These are phyloP conservation scores for Arctium minus DNA, from an alignment of 129 eudicot species.

Conservation along the genomic window DNA sequence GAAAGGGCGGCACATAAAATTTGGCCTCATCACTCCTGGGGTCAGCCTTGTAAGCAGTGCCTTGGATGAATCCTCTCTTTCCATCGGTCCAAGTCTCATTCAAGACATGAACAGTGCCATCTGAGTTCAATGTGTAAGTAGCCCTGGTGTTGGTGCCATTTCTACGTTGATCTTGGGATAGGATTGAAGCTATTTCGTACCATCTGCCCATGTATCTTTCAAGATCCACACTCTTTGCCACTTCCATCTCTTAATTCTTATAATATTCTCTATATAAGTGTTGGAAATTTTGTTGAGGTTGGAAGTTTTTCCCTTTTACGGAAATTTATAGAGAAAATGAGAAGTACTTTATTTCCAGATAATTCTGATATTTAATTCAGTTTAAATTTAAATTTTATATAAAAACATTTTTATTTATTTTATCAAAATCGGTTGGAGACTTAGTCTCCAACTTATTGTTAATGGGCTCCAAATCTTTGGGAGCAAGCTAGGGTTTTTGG, in stretches of 20 bases:
- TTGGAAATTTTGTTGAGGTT: too few species aligned
- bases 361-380: too few species aligned
- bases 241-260: constrained; percentile 52
- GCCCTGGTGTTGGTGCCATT: constrained; percentile 73
- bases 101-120: constrained; percentile 67
- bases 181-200: constrained; percentile 92
- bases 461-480: too few species aligned
- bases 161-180: constrained; percentile 64
- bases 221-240: constrained; percentile 64
- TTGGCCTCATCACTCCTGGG: constrained; percentile 83
- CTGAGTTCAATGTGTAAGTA: constrained; percentile 61
- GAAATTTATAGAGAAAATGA: too few species aligned
- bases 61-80: constrained; percentile 70
- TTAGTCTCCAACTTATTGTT: too few species aligned
- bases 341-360: too few species aligned
- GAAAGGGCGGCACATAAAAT: constrained; percentile 82
- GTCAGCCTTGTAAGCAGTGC: constrained; percentile 77
- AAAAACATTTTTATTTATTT: too few species aligned
- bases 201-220: constrained; percentile 80
- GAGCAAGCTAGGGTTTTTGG: too few species aligned
- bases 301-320: too few species aligned
- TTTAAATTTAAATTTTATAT: too few species aligned
- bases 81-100: constrained; percentile 88
- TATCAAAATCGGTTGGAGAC: too few species aligned
- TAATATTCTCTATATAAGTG: neutral